A percentile compares a stretch with the other conserved stretches of the same genome.
phyloP scores from a whole-genome alignment of 2,329 filamentous ascomycete genomes.

The Thielaviopsis musarum region DNA sequence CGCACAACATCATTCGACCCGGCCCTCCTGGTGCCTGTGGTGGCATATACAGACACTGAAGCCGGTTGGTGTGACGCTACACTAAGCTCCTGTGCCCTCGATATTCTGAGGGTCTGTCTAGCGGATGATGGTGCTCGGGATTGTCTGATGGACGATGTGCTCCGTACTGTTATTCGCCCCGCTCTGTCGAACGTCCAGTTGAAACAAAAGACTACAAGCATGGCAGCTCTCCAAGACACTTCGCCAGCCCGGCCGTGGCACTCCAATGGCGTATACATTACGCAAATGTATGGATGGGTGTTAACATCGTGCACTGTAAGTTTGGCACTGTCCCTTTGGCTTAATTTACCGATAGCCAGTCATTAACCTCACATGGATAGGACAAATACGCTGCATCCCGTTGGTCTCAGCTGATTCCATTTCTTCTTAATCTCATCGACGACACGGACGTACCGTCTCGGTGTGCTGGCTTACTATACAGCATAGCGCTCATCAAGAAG shows the following conservation, averaged over 20 bases:
- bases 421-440: conserved; percentile 52
- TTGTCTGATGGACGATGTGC: conserved; percentile 2
- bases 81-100: neutral
- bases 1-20: no score
- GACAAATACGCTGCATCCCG: conserved; percentile 29
- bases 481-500: conserved; percentile 36
- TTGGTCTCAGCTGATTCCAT: conserved; percentile 55
- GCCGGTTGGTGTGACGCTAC: no score
- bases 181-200: neutral
- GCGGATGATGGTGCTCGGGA: neutral
- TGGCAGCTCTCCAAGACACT: conserved; percentile 1
- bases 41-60: no score
- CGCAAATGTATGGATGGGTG: conserved; percentile 8
- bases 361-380: conserved; percentile 17
- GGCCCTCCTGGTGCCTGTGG: no score
- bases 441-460: conserved; percentile 39
- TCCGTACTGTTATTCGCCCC: conserved; percentile 1
- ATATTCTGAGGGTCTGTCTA: neutral
- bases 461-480: conserved; percentile 35
- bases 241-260: conserved; percentile 8
- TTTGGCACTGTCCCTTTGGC: neutral
- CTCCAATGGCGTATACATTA: conserved; percentile 8
- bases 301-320: conserved; percentile 9
- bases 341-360: neutral
- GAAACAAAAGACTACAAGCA: neutral